These are phyloP conservation scores for Physcomitrium patens DNA, from an alignment of 225 moss, liverwort and hornwort genomes.

Conservation along the genomic window DNA sequence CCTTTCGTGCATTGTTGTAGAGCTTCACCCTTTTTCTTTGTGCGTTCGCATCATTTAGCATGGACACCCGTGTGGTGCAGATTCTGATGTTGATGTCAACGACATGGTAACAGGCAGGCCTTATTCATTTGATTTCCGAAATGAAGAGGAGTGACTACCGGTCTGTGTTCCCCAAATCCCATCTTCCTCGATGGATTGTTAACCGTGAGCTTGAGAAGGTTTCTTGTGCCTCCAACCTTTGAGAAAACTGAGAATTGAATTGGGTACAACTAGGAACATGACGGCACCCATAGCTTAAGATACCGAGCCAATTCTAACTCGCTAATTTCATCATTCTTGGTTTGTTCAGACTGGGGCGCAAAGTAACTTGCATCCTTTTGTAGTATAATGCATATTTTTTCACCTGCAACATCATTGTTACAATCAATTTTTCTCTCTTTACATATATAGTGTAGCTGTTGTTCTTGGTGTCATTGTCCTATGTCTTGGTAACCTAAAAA, in stretches of 20 bases:
- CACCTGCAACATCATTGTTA: neutral
- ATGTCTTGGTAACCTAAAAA: neutral
- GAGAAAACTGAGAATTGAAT: neutral
- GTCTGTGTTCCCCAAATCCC: constrained; percentile 44
- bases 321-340: neutral
- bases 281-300: neutral
- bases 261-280: neutral
- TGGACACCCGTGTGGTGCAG: neutral
- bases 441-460: neutral
- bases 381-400: neutral
- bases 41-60: neutral
- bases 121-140: constrained; percentile 50
- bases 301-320: constrained; percentile 24
- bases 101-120: constrained; percentile 43
- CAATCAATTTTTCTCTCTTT: neutral
- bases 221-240: constrained; percentile 21
- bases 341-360: constrained; percentile 2
- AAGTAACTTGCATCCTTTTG: neutral
- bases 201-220: constrained; percentile 50
- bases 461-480: neutral
- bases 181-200: constrained; percentile 47
- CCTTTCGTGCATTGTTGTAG: neutral
- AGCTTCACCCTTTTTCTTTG: neutral
- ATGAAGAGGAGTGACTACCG: constrained; percentile 53
- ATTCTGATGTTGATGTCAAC: constrained; percentile 12